Conservation (phyloP, 2,329 filamentous ascomycete species). For the Penicillium verrucosum region DNA sequence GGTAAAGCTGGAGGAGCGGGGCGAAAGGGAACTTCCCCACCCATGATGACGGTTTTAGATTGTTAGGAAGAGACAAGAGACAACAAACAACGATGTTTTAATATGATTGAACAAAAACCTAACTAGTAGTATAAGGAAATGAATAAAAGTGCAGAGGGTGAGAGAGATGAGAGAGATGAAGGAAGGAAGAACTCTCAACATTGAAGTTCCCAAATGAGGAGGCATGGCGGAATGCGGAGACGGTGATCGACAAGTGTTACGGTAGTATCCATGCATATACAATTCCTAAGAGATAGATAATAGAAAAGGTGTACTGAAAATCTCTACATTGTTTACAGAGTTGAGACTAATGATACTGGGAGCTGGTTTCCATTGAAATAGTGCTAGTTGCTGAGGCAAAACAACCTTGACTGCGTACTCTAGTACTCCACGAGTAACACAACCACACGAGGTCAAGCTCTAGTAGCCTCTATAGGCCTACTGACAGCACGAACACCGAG, state of each 20-base stretch:
- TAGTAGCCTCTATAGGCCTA: too few relatives aligned
- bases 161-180: neutral
- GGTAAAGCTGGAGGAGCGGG: conserved; percentile 44
- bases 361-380: too few relatives aligned
- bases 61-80: neutral
- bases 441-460: too few relatives aligned
- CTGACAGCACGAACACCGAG: too few relatives aligned
- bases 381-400: too few relatives aligned
- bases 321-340: too few relatives aligned
- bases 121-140: neutral
- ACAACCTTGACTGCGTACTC: too few relatives aligned
- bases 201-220: conserved; percentile 16
- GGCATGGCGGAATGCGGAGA: conserved; percentile 20
- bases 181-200: conserved; percentile 6
- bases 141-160: neutral
- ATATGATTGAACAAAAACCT: neutral
- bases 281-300: too few relatives aligned
- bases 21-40: conserved; percentile 35
- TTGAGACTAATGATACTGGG: too few relatives aligned
- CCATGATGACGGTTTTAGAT: conserved; percentile 26
- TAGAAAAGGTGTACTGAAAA: too few relatives aligned
- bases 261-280: too few relatives aligned
- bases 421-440: too few relatives aligned
- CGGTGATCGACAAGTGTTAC: conserved; percentile 2
- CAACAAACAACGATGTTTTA: neutral